phyloP scores from a whole-genome alignment of 257 asterid genomes.

The Solanum clarkiae region DNA sequence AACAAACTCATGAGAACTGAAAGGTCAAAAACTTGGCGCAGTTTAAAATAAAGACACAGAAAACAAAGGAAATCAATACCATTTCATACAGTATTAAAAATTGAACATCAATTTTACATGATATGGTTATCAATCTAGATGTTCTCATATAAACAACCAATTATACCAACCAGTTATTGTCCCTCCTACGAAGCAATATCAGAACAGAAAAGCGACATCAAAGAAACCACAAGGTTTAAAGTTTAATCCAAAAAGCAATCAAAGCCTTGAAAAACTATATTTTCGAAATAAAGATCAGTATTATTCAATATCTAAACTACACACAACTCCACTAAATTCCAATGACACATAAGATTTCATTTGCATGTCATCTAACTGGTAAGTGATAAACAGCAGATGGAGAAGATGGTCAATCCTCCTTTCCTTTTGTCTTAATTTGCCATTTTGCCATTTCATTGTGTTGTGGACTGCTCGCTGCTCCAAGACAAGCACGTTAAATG shows the following conservation, averaged over 20 bases:
- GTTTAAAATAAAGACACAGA: background rate
- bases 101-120: background rate
- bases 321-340: background rate
- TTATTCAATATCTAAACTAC: background rate
- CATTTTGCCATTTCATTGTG: background rate
- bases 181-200: background rate
- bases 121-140: background rate
- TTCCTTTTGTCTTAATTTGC: background rate
- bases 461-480: background rate
- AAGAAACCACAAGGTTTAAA: background rate
- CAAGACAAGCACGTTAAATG: background rate
- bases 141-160: background rate
- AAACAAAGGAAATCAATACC: background rate
- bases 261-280: background rate
- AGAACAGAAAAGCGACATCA: background rate
- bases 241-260: background rate
- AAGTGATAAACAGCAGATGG: background rate
- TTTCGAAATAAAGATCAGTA: background rate
- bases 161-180: background rate
- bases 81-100: background rate
- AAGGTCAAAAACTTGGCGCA: conserved; percentile 83
- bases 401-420: background rate
- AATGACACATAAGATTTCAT: background rate
- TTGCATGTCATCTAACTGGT: background rate
- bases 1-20: conserved; percentile 76